Evolutionary conservation across 2,329 filamentous ascomycete genomes (phyloP), one percentile per base, ranked within the genome.

Genomic region (Aspergillus caelatus): DNA sequence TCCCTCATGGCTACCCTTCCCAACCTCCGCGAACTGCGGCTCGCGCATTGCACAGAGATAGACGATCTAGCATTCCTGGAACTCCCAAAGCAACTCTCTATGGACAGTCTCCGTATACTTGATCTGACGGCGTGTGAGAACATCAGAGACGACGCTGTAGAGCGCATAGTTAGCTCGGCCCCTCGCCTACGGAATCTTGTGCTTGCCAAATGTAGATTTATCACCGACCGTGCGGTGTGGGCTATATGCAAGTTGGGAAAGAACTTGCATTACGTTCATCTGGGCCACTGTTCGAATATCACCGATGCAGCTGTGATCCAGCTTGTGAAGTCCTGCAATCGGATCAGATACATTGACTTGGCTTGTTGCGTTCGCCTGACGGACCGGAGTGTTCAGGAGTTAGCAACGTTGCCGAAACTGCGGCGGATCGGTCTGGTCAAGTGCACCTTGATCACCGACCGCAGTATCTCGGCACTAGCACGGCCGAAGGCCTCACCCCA

Each of bases 351-450:
- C 76, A 99, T 99, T 67, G 95, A 99, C 75, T 82, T 99, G 50
- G 95, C 95, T n/a, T 98, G 95, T 80, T 99, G 95, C 78, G 87
- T 86, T 16, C 89, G 92, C 70, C 82, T 99, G 65, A 98, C 95
- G 0, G 95, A 99, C 71, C 84, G 86, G 12, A 97, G 94, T 26
- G 91, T 99, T 19, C 90, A 86, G 66, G 90, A 92, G 67, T 83
- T 99, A 43, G 94, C 95, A 6, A 88, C 88, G 16, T 85, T 99
- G 7, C 95, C 95, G 3, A 99, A 99, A 78, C 83, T 99, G 59
- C 94, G 97, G 82, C 86, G 95, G 43, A 97, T 99, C 65, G 95
- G 95, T 0, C 81, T 99, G 59, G 95, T 99, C 60, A 99, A 99
- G 78, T 99, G 95, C 74, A 88, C 88, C 65, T 88, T 86, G 62